Conservation (phyloP, 129 eudicot species). For the Chrysanthemum seticuspe region DNA sequence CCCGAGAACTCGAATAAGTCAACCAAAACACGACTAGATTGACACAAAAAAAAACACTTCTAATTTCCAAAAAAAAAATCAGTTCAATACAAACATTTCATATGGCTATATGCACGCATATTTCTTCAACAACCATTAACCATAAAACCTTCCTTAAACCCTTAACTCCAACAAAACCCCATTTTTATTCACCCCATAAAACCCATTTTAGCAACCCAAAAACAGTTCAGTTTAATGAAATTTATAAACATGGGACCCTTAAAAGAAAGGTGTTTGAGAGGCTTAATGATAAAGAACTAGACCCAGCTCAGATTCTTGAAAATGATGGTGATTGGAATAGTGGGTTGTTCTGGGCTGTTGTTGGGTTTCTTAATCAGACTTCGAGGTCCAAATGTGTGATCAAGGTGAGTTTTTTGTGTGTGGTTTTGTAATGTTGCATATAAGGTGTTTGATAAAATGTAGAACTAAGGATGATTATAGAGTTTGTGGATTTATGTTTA, state of each 20-base stretch:
- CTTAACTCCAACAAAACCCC: constrained; percentile 11
- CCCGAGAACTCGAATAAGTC: too few relatives aligned
- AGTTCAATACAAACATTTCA: not conserved
- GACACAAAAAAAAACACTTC: too few relatives aligned
- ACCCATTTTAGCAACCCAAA: constrained; percentile 9
- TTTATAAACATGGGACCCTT: constrained; percentile 17
- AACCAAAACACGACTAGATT: too few relatives aligned
- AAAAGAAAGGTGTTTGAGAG: constrained; percentile 30
- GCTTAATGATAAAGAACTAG: constrained; percentile 20
- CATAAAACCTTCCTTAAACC: constrained; percentile 9
- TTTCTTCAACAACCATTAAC: constrained; percentile 18
- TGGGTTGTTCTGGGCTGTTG: constrained; percentile 46
- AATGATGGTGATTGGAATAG: constrained; percentile 55
- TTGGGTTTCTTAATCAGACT: constrained; percentile 40
- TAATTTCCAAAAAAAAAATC: too few relatives aligned
- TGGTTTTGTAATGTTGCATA: not conserved
- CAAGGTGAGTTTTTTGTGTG: not conserved
- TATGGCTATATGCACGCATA: not conserved
- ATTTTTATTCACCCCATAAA: not conserved
- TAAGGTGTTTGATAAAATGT: not conserved
- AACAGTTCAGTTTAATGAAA: constrained; percentile 7
- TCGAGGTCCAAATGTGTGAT: constrained; percentile 20
- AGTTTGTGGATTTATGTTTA: too few relatives aligned
- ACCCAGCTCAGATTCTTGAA: constrained; percentile 43
- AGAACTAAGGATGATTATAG: too few relatives aligned